These are phyloP conservation scores for Graphilbum sp. DNA, from an alignment of 2,329 filamentous ascomycete species.

Conservation along the genomic window DNA sequence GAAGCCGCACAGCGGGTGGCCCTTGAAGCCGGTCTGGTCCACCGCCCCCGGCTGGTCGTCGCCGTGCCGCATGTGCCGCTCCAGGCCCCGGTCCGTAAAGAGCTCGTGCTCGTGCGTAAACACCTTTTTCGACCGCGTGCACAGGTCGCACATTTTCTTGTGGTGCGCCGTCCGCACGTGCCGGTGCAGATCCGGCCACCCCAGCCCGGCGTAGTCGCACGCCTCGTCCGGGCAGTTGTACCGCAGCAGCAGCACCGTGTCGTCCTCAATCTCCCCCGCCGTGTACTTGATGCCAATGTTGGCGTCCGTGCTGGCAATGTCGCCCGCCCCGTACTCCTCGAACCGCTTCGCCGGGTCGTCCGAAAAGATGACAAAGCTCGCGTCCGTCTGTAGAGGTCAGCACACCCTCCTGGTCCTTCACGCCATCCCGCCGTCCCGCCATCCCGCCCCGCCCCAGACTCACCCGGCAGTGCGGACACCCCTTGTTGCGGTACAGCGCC, in stretches of 20 bases:
- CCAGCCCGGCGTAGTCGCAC: slow-evolving; percentile 66
- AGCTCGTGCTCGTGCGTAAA: slow-evolving; percentile 97
- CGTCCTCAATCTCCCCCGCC: slow-evolving; percentile 74
- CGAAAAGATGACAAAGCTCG: slow-evolving; percentile 79
- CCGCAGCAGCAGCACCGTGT: slow-evolving; percentile 70
- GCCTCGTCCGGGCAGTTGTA: slow-evolving; percentile 86
- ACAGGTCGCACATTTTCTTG: slow-evolving; percentile 84
- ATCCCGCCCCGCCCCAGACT: slow-evolving; percentile 16
- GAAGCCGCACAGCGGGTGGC: slow-evolving; percentile 88
- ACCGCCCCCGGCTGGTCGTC: slow-evolving; percentile 80
- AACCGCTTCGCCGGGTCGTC: slow-evolving; percentile 68
- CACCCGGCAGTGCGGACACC: slow-evolving; percentile 90
- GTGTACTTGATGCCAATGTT: slow-evolving; percentile 88
- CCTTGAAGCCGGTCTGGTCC: slow-evolving; percentile 91
- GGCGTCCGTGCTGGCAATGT: slow-evolving; percentile 65
- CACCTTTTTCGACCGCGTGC: slow-evolving; percentile 86
- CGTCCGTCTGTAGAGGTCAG: slow-evolving; percentile 31
- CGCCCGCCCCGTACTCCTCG: slow-evolving; percentile 59
- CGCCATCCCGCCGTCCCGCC: neutral
- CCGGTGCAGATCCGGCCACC: slow-evolving; percentile 41
- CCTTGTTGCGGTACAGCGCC: slow-evolving; percentile 89
- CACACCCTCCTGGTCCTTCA: neutral
- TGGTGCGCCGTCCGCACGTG: slow-evolving; percentile 72
- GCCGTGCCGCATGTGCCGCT: slow-evolving; percentile 76
- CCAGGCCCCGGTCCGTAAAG: slow-evolving; percentile 65